These are phyloP conservation scores for Dryas alaskensis DNA, from an alignment of 306 rosid species.

Conservation along the genomic window DNA sequence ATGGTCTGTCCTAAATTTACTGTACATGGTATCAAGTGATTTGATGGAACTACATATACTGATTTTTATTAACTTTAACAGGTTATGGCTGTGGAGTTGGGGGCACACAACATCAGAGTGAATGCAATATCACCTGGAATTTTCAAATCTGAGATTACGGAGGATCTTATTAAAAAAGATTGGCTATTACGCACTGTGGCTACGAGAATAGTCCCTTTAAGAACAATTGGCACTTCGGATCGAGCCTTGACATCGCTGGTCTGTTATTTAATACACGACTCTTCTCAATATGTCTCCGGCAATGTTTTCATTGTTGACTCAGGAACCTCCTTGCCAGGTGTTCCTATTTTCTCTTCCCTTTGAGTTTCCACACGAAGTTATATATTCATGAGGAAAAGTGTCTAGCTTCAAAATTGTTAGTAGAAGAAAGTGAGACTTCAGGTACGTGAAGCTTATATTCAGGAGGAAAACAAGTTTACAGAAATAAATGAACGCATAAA, in stretches of 20 bases:
- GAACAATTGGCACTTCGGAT: conserved; percentile 49
- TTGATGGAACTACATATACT: neutral
- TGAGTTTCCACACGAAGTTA: conserved; percentile 14
- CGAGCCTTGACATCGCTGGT: conserved; percentile 72
- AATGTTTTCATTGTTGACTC: conserved; percentile 61
- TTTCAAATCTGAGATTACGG: conserved; percentile 76
- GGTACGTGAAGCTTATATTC: no score
- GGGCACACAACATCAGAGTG: conserved; percentile 68
- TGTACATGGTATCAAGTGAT: neutral
- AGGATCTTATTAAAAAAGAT: conserved; percentile 52
- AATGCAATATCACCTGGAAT: conserved; percentile 76
- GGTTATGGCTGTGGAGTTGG: conserved; percentile 84
- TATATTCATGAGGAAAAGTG: no score
- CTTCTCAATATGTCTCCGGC: conserved; percentile 68
- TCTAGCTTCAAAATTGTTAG: no score
- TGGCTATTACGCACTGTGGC: conserved; percentile 60
- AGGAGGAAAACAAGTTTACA: no score
- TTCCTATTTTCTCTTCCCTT: conserved; percentile 78
- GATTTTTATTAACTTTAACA: conserved; percentile 21
- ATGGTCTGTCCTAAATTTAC: neutral
- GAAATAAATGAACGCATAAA: no score
- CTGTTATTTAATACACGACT: conserved; percentile 72
- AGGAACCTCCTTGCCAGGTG: conserved; percentile 60
- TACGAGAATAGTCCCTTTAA: conserved; percentile 43
- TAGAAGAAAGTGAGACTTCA: no score